These are phyloP conservation scores for Neophaeococcomyces mojaviensis DNA, from an alignment of 2,329 filamentous ascomycete genomes.

Conservation along the genomic window DNA sequence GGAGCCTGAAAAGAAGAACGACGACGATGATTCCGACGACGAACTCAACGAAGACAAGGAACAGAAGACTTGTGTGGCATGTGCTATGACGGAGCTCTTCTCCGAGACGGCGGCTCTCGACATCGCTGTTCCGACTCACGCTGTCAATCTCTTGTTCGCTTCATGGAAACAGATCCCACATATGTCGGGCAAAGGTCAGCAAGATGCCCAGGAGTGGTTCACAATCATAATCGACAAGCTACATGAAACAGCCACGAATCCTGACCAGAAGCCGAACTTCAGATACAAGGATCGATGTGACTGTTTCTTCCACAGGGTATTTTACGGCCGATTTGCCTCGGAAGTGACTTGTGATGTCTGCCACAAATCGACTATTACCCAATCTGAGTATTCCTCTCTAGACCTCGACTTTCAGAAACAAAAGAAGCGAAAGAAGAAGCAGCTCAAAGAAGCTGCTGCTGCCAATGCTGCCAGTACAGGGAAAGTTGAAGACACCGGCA, in stretches of 20 bases:
- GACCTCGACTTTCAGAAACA: conserved; percentile 80
- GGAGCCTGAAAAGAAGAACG: conserved; percentile 22
- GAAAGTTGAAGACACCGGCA: not conserved
- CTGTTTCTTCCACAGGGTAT: conserved; percentile 90
- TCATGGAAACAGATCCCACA: conserved; percentile 78
- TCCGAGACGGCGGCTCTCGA: conserved; percentile 54
- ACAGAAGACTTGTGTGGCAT: conserved; percentile 47
- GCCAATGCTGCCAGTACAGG: conserved; percentile 10
- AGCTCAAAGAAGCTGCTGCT: conserved; percentile 14
- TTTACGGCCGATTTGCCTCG: conserved; percentile 84
- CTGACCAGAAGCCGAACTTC: conserved; percentile 23
- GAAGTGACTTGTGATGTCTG: conserved; percentile 88
- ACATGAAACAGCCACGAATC: conserved; percentile 60
- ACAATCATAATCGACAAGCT: conserved; percentile 90
- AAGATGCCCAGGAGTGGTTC: conserved; percentile 96
- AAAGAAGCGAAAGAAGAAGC: conserved; percentile 36
- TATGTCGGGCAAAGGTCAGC: conserved; percentile 83
- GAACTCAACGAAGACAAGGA: conserved; percentile 17
- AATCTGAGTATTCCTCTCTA: conserved; percentile 85
- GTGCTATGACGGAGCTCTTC: conserved; percentile 56
- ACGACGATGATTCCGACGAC: conserved; percentile 22
- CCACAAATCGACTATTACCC: conserved; percentile 69
- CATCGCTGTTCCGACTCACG: conserved; percentile 78
- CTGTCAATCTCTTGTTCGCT: conserved; percentile 77
- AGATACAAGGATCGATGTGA: conserved; percentile 48